Base-by-base conservation (phyloP, 345 rosid species). In the Eucalyptus erythrocorys region DNA sequence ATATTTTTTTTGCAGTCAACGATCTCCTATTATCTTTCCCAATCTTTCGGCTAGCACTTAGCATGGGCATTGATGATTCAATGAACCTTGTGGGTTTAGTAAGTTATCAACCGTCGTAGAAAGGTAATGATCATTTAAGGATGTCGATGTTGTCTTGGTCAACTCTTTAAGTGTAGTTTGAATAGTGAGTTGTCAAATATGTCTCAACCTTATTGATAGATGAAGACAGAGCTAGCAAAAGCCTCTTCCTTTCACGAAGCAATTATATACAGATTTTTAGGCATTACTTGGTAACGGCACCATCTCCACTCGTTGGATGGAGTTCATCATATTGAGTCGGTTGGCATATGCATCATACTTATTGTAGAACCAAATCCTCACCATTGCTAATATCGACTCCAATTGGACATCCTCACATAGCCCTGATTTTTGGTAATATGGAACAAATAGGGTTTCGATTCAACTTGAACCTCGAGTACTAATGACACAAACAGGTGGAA, bases 1-100 rank as follows among this genome's bases (percentile, higher is more conserved):
- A 43, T 43, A 43, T 51, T 7, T 51, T 14, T 43, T 51, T 19
- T 1, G 2, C 57, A 3, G 57, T 0, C 0, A 1, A 51, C 0
- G 1, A 51, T 51, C 57, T 51, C 57, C 57, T 3, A 51, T 51
- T 51, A 51, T 51, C 57, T 51, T 51, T 51, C 57, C 0, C 57
- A 51, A 0, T 0, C 57, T 51, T 1, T 51, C 57, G 5, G 57
- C 57, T 51, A 19, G 0, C 57, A 51, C 57, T 51, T 0, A 51
- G 0, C 26, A 0, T 51, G 26, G 57, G 57, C 57, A 51, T 51
- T 0, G 57, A 51, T 51, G 57, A 51, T 51, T 0, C 55, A 51
- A 51, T 51, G 2, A 51, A 51, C 24, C 55, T 51, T 1, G 55
- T 51, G 55, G 10, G 24, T 51, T 51, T 1, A 51, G 55, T 51